Percentiles rank a stretch among this genome's conserved stretches.
These are phyloP conservation scores for Hyparrhenia diplandra DNA, from an alignment of 176 grass and related monocot genomes.

Conservation along the genomic window DNA sequence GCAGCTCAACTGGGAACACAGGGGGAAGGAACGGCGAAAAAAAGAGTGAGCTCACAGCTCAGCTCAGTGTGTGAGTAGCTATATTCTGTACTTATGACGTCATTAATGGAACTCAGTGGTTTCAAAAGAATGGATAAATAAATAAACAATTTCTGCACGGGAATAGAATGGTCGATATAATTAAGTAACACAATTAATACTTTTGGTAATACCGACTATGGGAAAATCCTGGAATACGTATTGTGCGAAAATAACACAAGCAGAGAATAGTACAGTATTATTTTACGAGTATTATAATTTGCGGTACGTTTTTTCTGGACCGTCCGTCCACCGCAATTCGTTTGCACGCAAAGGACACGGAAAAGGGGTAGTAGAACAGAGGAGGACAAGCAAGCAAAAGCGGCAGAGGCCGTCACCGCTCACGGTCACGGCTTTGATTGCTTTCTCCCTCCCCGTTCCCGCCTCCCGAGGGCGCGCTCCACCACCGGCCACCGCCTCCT, in stretches of 20 bases:
- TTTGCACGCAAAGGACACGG: neutral
- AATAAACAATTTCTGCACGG: neutral
- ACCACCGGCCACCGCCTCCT: constrained; percentile 4
- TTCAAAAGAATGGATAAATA: neutral
- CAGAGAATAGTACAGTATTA: neutral
- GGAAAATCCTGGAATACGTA: neutral
- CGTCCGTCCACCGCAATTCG: neutral
- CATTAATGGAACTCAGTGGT: neutral
- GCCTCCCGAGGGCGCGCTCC: constrained; percentile 29
- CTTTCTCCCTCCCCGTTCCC: neutral
- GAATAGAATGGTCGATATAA: neutral
- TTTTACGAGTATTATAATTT: too few species aligned
- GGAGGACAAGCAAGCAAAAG: neutral
- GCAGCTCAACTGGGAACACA: neutral
- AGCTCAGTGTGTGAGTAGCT: neutral
- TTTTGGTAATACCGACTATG: neutral
- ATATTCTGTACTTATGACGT: neutral
- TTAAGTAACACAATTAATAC: neutral
- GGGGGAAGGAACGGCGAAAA: neutral
- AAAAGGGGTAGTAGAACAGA: neutral
- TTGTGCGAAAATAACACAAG: neutral
- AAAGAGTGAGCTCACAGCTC: neutral
- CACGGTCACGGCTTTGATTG: neutral
- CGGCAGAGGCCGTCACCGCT: neutral
- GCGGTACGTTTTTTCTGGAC: neutral